Base-by-base conservation (phyloP, 176 grass and related monocot genomes). In the Neostapfia colusana region DNA sequence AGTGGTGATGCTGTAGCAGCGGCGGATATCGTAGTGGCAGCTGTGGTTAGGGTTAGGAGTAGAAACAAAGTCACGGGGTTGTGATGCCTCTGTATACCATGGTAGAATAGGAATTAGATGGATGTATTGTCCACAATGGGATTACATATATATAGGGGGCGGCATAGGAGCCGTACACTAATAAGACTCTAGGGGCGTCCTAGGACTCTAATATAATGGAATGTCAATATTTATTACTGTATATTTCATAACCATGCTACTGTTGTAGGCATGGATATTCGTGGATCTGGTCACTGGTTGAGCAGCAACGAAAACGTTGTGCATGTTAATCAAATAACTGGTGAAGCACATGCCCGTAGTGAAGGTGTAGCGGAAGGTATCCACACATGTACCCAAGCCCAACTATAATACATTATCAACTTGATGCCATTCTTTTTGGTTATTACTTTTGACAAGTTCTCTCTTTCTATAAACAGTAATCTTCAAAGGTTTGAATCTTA, bases 361-460 rank as follows among this genome's bases (percentile, higher is more conserved):
- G 85, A 90, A 74, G 93, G 93, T 84, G 75, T 69, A 82, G 79
- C 76, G 84, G 85, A 97, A 90, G 93, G 93, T 96, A 87, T 65
- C 64, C 60, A 87, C 74, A 50, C 27, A 38, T 51, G 21, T 17
- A 2, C 4, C 18, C 28, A 39, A 23, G 27, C 20, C 13, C 44
- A 46, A 76, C 25, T 74, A 35, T 42, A 65, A 56, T 59, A 57
- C 25, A 73, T 42, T 41, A 78, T 62, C 36, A 69, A 54, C 41
- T 49, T 40, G 43, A 62, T 38, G 40, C 40, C 46, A 1, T 48
- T 76, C 18, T 83, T 74, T 62, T 25, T 9, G 63, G 70, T 71
- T 38, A 45, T 73, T 16, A 55, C 66, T 70, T 69, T 60, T 77
- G 31, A 28, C 26, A 39, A 61, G 44, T 69, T 74, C 12, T 73